These are phyloP conservation scores for Microcos paniculata DNA, from an alignment of 345 rosid genomes.

Conservation along the genomic window DNA sequence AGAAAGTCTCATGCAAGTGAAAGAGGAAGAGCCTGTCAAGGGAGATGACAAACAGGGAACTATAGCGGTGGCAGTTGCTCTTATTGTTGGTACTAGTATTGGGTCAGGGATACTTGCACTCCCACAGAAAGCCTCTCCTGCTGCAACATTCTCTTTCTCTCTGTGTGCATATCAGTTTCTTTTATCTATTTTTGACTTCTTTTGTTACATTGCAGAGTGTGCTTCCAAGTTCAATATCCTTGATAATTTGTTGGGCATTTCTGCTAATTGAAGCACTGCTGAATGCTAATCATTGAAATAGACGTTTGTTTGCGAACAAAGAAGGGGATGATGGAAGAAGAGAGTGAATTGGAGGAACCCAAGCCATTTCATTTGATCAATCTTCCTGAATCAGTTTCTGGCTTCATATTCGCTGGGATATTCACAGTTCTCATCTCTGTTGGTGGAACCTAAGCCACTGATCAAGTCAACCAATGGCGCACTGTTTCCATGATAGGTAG, in stretches of 20 bases:
- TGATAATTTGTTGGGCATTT: conserved; percentile 60
- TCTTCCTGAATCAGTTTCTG: conserved; percentile 44
- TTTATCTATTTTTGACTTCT: too few species aligned
- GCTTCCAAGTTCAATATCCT: too few species aligned
- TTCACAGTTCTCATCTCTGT: too few species aligned
- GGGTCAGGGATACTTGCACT: conserved; percentile 68
- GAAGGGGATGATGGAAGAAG: conserved; percentile 31
- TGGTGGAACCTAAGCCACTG: conserved; percentile 59
- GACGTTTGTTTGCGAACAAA: conserved; percentile 38
- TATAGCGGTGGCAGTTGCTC: conserved; percentile 55
- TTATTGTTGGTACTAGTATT: conserved; percentile 60
- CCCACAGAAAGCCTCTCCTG: conserved; percentile 59
- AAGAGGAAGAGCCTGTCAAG: conserved; percentile 6
- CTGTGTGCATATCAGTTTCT: not conserved
- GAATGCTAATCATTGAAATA: conserved; percentile 53
- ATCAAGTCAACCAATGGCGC: conserved; percentile 58
- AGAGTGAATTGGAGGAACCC: conserved; percentile 43
- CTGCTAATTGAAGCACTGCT: conserved; percentile 55
- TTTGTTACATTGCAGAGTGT: too few species aligned
- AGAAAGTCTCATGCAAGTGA: conserved; percentile 2
- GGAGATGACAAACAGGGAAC: conserved; percentile 43
- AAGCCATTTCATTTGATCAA: conserved; percentile 48
- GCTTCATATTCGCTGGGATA: conserved; percentile 39
- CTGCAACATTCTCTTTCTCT: conserved; percentile 36
- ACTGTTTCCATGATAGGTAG: conserved; percentile 63